phyloP scores from a whole-genome alignment of 371 early-diverging fungal species.

The Thermomucor indicae-seudaticae region DNA sequence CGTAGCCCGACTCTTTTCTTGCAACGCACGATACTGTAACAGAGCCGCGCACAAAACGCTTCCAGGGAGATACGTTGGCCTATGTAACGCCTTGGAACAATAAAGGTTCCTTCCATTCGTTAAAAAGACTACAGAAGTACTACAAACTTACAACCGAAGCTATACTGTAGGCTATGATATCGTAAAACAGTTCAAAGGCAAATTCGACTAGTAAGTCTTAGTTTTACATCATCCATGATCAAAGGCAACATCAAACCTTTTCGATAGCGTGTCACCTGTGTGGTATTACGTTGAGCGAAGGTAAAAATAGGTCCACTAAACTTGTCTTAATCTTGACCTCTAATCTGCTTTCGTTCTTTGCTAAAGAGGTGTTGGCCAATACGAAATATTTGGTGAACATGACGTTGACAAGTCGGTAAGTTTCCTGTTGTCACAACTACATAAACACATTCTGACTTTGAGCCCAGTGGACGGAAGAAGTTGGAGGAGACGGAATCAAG shows the following conservation, averaged over 20 bases:
- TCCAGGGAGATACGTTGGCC: slow-evolving; percentile 39
- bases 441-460: neutral
- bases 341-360: neutral
- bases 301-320: neutral
- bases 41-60: slow-evolving; percentile 31
- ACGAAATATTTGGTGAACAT: slow-evolving; percentile 49
- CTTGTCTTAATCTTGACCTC: neutral
- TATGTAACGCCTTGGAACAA: slow-evolving; percentile 74
- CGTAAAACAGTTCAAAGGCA: slow-evolving; percentile 58
- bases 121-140: neutral
- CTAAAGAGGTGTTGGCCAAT: slow-evolving; percentile 8
- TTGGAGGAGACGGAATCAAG: slow-evolving; percentile 31
- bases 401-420: slow-evolving; percentile 53
- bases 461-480: slow-evolving; percentile 54
- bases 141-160: no score
- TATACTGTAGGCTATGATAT: slow-evolving; percentile 49
- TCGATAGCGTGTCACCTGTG: slow-evolving; percentile 48
- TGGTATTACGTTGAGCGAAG: slow-evolving; percentile 50
- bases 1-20: slow-evolving; percentile 12
- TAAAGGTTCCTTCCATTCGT: slow-evolving; percentile 37
- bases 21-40: slow-evolving; percentile 10
- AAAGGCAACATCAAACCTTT: neutral
- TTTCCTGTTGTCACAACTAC: neutral
- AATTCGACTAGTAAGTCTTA: slow-evolving; percentile 54
- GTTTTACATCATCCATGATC: neutral